A percentile compares a stretch with the other conserved stretches of the same genome.
Evolutionary conservation across 2,329 filamentous ascomycete genomes (phyloP).

Genomic region (Nothomitra cinnamomea): DNA sequence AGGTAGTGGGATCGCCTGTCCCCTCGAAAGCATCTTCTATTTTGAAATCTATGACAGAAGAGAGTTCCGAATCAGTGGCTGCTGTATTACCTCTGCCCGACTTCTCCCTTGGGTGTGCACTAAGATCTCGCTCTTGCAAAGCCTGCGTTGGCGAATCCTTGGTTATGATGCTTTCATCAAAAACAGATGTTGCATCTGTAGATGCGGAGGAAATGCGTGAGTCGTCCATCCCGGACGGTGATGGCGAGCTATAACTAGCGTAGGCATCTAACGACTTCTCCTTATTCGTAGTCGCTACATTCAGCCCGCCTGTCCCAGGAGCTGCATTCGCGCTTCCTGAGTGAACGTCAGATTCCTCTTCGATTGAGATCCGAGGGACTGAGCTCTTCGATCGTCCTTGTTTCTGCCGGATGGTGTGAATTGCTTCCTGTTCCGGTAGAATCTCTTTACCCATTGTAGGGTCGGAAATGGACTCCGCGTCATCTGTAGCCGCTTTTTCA

Average conservation of each 20-base stretch:
- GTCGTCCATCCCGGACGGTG: constrained; percentile 5
- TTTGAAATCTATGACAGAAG: neutral
- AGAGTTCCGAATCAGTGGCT: neutral
- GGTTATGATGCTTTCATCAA: constrained; percentile 1
- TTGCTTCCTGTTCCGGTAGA: neutral
- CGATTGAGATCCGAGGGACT: neutral
- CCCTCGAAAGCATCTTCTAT: neutral
- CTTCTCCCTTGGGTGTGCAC: neutral
- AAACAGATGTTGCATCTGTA: constrained; percentile 9
- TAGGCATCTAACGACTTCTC: neutral
- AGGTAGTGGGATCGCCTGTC: neutral
- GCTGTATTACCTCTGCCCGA: neutral
- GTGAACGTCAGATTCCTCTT: neutral
- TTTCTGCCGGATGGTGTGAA: neutral
- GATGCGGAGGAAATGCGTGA: constrained; percentile 4
- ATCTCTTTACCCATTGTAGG: neutral
- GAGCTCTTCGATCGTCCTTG: neutral
- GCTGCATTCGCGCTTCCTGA: neutral
- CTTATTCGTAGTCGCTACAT: neutral
- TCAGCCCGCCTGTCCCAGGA: neutral
- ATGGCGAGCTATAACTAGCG: constrained; percentile 4
- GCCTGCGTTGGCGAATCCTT: neutral
- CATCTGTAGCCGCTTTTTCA: neutral
- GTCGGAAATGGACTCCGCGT: too few relatives aligned
- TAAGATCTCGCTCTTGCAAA: neutral